phyloP scores from a whole-genome alignment of 176 grass and related monocot species.

The Eremochloa ophiuroides region DNA sequence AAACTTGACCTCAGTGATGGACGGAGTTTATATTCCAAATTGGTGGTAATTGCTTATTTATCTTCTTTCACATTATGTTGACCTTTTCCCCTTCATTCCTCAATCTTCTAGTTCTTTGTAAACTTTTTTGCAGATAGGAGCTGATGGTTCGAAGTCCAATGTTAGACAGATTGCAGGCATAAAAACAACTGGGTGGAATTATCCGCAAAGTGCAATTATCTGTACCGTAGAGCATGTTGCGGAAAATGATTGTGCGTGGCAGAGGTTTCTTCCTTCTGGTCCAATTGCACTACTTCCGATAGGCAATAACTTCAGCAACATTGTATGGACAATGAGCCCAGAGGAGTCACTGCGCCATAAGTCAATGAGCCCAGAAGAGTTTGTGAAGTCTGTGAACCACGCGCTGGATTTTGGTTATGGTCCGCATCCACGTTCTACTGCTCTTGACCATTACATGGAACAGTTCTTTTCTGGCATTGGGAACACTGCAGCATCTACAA shows the following conservation, averaged over 20 bases:
- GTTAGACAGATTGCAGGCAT: conserved; percentile 79
- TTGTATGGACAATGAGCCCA: conserved; percentile 98
- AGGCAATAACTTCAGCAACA: conserved; percentile 84
- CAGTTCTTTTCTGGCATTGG: conserved; percentile 53
- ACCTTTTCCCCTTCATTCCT: conserved; percentile 3
- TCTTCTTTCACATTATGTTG: conserved; percentile 1
- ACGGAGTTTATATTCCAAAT: conserved; percentile 64
- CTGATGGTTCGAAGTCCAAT: conserved; percentile 83
- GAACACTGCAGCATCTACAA: conserved; percentile 47
- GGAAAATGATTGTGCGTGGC: conserved; percentile 75
- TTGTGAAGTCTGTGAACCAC: conserved; percentile 71
- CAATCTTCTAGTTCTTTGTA: neutral
- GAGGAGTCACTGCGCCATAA: conserved; percentile 60
- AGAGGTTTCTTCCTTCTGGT: conserved; percentile 94
- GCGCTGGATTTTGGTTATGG: conserved; percentile 81
- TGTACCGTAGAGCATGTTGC: conserved; percentile 76
- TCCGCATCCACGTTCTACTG: conserved; percentile 46
- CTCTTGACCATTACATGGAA: conserved; percentile 61
- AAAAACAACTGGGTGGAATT: conserved; percentile 83
- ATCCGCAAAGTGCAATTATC: conserved; percentile 76
- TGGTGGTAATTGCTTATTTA: conserved; percentile 70
- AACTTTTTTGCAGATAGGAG: conserved; percentile 65
- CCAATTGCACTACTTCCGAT: conserved; percentile 85
- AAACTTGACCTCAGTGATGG: conserved; percentile 83
- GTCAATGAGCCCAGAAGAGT: conserved; percentile 67